phyloP scores from a whole-genome alignment of 179 eudicot genomes.

The Beta corolliflora region DNA sequence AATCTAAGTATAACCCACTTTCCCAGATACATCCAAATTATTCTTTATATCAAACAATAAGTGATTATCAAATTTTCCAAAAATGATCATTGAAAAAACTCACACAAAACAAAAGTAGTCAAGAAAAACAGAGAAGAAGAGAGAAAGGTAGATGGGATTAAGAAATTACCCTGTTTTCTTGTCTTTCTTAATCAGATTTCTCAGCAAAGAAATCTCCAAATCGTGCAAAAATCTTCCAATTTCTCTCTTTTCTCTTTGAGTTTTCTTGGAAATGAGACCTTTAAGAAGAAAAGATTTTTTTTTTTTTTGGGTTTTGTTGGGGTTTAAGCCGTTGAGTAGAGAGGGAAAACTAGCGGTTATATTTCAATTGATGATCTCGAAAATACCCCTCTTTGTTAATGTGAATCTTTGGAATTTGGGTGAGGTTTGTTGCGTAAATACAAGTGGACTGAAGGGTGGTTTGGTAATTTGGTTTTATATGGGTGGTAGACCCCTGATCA shows the following conservation, averaged over 20 bases:
- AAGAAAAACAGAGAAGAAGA: not conserved
- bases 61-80: not conserved
- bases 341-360: conserved; percentile 18
- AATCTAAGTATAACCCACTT: not conserved
- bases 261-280: not conserved
- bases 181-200: not conserved
- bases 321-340: not conserved
- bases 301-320: not conserved
- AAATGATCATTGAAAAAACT: not conserved
- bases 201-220: not conserved
- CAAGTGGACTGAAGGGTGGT: not conserved
- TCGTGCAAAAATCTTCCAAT: not conserved
- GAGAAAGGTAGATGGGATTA: not conserved
- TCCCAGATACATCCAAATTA: not conserved
- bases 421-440: conserved; percentile 18
- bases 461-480: no score
- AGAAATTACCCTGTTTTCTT: not conserved
- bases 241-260: not conserved
- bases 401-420: not conserved
- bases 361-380: not conserved
- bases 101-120: not conserved
- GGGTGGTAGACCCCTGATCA: no score
- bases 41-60: not conserved
- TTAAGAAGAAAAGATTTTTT: not conserved
- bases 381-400: not conserved